Conservation (phyloP, 805 yeast species). For the Zygoascus tannicola region DNA sequence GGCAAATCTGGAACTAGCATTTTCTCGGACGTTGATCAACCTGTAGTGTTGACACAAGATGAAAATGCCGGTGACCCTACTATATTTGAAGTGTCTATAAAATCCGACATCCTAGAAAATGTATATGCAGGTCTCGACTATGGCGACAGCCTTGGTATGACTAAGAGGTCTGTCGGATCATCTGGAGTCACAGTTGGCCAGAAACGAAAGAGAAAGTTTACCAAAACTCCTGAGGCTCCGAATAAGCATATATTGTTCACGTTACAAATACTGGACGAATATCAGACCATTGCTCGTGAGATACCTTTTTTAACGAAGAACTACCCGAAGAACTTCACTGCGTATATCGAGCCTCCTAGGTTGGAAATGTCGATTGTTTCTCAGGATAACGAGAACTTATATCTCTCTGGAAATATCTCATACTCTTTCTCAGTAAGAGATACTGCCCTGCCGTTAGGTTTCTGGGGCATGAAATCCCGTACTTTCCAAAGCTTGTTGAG, state of each 20-base stretch:
- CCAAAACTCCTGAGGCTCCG: background rate
- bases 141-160: background rate
- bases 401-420: slow-evolving; percentile 5
- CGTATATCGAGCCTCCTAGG: background rate
- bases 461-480: slow-evolving; percentile 3
- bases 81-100: background rate
- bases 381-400: background rate
- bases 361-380: slow-evolving; percentile 2
- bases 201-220: background rate
- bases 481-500: slow-evolving; percentile 9
- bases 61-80: slow-evolving; percentile 2
- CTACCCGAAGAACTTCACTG: background rate
- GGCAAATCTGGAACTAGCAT: background rate
- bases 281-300: background rate
- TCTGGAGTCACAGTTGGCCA: background rate
- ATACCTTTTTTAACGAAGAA: background rate
- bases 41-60: background rate
- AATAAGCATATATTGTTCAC: background rate
- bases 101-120: background rate
- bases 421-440: slow-evolving; percentile 8
- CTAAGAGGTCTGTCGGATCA: background rate
- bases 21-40: background rate
- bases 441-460: slow-evolving; percentile 6
- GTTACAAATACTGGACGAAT: slow-evolving; percentile 1
- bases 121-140: background rate